A percentile compares a stretch with the other conserved stretches of the same genome.
phyloP scores from a whole-genome alignment of 169 alveolate species.

The Besnoitia besnoiti region DNA sequence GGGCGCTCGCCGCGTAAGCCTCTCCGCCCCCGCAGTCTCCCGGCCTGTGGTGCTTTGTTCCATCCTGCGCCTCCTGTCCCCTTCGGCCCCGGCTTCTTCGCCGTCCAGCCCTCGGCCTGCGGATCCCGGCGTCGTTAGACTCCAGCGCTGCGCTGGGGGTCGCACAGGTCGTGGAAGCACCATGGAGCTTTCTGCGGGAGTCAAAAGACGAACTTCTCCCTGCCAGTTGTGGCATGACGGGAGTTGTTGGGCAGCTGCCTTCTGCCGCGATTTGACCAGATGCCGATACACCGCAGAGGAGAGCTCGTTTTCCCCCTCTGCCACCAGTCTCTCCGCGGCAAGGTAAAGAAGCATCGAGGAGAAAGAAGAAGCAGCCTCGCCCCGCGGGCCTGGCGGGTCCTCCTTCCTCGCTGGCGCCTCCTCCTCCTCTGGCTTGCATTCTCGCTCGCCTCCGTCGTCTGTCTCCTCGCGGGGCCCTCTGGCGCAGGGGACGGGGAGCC shows the following conservation, averaged over 20 bases:
- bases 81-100: background rate
- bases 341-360: slow-evolving; percentile 4
- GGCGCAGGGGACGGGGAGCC: background rate
- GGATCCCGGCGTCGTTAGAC: background rate
- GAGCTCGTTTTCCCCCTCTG: slow-evolving; percentile 3
- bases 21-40: background rate
- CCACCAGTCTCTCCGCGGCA: background rate
- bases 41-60: background rate
- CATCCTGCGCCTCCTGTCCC: background rate
- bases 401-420: background rate
- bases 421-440: background rate
- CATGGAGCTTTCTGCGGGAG: background rate
- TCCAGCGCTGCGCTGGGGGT: background rate
- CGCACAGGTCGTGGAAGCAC: background rate
- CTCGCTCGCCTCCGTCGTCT: too few relatives aligned
- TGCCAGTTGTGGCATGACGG: background rate
- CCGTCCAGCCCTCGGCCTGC: background rate
- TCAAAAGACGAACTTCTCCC: slow-evolving; percentile 8
- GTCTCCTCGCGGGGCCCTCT: too few relatives aligned
- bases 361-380: background rate
- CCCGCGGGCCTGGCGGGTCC: background rate
- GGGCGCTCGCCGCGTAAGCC: background rate
- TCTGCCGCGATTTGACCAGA: background rate
- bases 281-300: background rate
- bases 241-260: background rate